Evolutionary conservation across 441 rosid species (phyloP).

Genomic region (Gossypium schwendimanii): DNA sequence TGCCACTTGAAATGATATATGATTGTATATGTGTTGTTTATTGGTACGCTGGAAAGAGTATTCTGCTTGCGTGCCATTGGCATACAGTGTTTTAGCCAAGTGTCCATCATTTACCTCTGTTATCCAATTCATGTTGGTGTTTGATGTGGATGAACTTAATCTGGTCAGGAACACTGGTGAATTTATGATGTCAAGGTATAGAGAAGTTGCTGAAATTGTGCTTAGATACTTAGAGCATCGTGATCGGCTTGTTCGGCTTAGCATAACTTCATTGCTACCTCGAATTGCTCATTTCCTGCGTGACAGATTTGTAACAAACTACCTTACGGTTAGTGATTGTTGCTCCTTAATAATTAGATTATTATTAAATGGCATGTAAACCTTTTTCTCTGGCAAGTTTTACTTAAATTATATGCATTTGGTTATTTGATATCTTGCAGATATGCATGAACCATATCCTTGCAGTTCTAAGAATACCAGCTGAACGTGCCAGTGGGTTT

Average conservation of each 20-base stretch:
- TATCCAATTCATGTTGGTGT: constrained; percentile 8
- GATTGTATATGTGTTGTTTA: background rate
- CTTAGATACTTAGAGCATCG: constrained; percentile 88
- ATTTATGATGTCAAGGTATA: constrained; percentile 99
- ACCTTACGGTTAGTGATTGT: constrained; percentile 61
- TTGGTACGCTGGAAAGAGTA: background rate
- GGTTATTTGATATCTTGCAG: constrained; percentile 37
- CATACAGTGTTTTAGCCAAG: background rate
- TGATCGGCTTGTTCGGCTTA: constrained; percentile 98
- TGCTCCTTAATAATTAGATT: constrained; percentile 16
- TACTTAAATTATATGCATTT: constrained; percentile 9
- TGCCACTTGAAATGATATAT: background rate
- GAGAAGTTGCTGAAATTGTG: constrained; percentile 98
- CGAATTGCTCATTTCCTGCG: constrained; percentile 99
- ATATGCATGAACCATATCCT: constrained; percentile 98
- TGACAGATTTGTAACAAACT: constrained; percentile 95
- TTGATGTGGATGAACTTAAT: constrained; percentile 21
- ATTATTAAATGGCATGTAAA: background rate
- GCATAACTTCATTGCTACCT: constrained; percentile 97
- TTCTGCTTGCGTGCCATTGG: background rate
- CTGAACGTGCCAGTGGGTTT: constrained; percentile 98
- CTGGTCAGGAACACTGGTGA: constrained; percentile 95
- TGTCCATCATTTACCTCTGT: background rate
- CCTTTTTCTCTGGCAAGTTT: background rate
- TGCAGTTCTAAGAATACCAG: constrained; percentile 76